A percentile compares a stretch with the other conserved stretches of the same genome.
phyloP scores from a whole-genome alignment of 23 red algal genomes.

The Gracilaria gracilis region DNA sequence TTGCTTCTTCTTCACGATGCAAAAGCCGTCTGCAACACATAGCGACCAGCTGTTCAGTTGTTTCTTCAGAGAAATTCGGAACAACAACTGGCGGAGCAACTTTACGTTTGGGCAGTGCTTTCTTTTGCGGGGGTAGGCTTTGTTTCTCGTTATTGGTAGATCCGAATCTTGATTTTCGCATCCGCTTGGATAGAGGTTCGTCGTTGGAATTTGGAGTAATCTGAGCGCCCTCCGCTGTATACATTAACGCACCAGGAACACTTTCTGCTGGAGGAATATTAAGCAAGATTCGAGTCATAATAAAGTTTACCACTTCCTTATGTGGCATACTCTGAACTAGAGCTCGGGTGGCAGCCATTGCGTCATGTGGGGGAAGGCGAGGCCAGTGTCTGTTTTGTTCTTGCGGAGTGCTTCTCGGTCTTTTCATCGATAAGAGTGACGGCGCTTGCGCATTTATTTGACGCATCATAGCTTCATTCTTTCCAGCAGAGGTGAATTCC shows the following conservation, averaged over 20 bases:
- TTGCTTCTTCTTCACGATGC: conserved; percentile 44
- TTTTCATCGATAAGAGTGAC: conserved; percentile 29
- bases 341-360: conserved; percentile 48
- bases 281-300: conserved; percentile 73
- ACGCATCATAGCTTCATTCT: conserved; percentile 6
- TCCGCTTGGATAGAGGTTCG: conserved; percentile 46
- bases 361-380: conserved; percentile 56
- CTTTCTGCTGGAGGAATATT: conserved; percentile 67
- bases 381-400: conserved; percentile 35
- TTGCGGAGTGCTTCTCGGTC: conserved; percentile 35
- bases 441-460: conserved; percentile 17
- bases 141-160: conserved; percentile 30
- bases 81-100: conserved; percentile 50
- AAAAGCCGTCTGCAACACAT: conserved; percentile 64
- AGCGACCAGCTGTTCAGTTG: conserved; percentile 20
- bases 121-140: conserved; percentile 30
- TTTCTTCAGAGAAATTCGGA: conserved; percentile 33
- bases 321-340: conserved; percentile 78
- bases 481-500: background rate
- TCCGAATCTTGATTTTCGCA: conserved; percentile 57
- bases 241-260: conserved; percentile 52
- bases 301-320: conserved; percentile 83
- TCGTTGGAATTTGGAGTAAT: conserved; percentile 1
- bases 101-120: conserved; percentile 54
- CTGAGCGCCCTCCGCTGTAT: background rate